A percentile compares a stretch with the other conserved stretches of the same genome.
Evolutionary conservation across 2,329 filamentous ascomycete genomes (phyloP).

Genomic region (Phoma sp.): DNA sequence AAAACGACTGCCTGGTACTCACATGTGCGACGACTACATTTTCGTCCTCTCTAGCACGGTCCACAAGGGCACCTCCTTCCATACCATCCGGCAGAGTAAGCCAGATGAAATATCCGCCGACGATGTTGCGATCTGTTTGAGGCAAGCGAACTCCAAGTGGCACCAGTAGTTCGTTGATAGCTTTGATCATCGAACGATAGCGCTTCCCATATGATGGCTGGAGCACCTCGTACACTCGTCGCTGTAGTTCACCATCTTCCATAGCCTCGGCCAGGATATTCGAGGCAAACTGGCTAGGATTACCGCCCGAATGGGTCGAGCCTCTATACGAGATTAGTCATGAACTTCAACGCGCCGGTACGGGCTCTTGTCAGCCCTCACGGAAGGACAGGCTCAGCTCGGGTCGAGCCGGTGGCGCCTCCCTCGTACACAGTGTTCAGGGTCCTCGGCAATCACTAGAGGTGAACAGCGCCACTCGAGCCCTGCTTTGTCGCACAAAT

Average conservation of each 20-base stretch:
- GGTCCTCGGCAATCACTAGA: slow-evolving; percentile 1
- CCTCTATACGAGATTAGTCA: slow-evolving; percentile 53
- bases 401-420: slow-evolving; percentile 1
- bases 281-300: slow-evolving; percentile 64
- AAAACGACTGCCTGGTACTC: slow-evolving; percentile 16
- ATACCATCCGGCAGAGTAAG: slow-evolving; percentile 65
- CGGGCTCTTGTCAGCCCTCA: slow-evolving; percentile 8
- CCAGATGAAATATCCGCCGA: slow-evolving; percentile 90
- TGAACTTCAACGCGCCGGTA: slow-evolving; percentile 11
- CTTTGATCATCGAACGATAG: slow-evolving; percentile 62
- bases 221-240: slow-evolving; percentile 59
- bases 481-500: not conserved
- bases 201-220: slow-evolving; percentile 62
- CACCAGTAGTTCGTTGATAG: slow-evolving; percentile 64
- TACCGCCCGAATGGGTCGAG: slow-evolving; percentile 63
- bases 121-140: slow-evolving; percentile 56
- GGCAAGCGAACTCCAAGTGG: slow-evolving; percentile 65
- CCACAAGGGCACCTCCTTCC: slow-evolving; percentile 61
- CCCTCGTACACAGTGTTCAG: not conserved
- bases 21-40: slow-evolving; percentile 68
- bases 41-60: slow-evolving; percentile 65
- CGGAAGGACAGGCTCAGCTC: not conserved
- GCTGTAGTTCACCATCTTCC: slow-evolving; percentile 57
- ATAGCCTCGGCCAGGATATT: slow-evolving; percentile 63
- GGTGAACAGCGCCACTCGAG: not conserved